A percentile compares a stretch with the other conserved stretches of the same genome.
These are phyloP conservation scores for Monilinia polystroma DNA, from an alignment of 2,329 filamentous ascomycete genomes.

Conservation along the genomic window DNA sequence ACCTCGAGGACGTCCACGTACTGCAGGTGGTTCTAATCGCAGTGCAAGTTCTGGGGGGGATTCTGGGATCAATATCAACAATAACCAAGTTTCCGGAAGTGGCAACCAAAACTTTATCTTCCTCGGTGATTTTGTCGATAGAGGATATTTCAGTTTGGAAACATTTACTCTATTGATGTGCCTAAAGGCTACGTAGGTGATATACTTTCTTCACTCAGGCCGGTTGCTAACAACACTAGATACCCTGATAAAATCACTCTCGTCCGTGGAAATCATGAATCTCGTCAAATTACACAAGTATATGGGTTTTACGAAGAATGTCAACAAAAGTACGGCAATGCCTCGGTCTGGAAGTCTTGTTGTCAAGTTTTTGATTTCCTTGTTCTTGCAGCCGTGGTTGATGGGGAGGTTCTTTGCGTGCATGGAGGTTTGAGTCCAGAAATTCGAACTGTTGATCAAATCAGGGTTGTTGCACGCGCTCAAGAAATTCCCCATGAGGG, in stretches of 20 bases:
- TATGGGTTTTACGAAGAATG: constrained; percentile 80
- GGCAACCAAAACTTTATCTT: constrained; percentile 71
- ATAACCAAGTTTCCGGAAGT: constrained; percentile 47
- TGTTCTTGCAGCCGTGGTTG: constrained; percentile 70
- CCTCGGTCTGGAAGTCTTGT: constrained; percentile 76
- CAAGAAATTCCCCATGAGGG: constrained; percentile 77
- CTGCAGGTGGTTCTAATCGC: constrained; percentile 45
- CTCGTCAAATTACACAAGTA: constrained; percentile 73
- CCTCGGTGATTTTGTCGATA: constrained; percentile 71
- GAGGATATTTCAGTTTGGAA: constrained; percentile 72
- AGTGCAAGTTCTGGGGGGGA: constrained; percentile 44
- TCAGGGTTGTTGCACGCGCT: constrained; percentile 69
- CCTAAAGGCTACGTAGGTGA: constrained; percentile 64
- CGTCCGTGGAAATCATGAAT: constrained; percentile 74
- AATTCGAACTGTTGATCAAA: constrained; percentile 73
- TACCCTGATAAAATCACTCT: constrained; percentile 72
- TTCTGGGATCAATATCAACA: constrained; percentile 41
- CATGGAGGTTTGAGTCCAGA: constrained; percentile 71
- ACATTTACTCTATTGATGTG: constrained; percentile 72
- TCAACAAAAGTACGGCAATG: constrained; percentile 74
- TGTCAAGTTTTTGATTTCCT: constrained; percentile 78
- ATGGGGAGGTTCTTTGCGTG: constrained; percentile 71
- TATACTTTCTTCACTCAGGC: not conserved
- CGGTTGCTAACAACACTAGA: constrained; percentile 43
- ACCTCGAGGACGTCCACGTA: constrained; percentile 48